Percentiles rank a stretch among this genome's conserved stretches.
Conservation (phyloP, 176 grass and related monocot species). For the Themeda triandra region DNA sequence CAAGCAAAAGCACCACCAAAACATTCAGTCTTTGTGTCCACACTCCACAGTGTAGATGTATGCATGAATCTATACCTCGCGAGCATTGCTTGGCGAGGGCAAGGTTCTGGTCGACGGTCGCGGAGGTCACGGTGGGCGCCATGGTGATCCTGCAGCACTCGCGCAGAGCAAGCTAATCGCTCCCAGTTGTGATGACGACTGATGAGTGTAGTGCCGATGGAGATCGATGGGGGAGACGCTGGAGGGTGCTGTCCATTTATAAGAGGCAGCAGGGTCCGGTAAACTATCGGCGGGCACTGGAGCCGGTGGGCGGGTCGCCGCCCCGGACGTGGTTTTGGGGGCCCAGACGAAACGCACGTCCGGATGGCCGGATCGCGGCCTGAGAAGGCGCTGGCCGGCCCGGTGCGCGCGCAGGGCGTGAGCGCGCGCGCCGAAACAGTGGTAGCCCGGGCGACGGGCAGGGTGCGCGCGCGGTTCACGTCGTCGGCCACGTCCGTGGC, state of each 20-base stretch:
- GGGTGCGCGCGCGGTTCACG: background rate
- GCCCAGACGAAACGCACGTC: background rate
- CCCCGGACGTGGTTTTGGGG: background rate
- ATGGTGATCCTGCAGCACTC: background rate
- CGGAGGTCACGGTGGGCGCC: conserved; percentile 32
- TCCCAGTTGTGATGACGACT: background rate
- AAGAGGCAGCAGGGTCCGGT: background rate
- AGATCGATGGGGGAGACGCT: background rate
- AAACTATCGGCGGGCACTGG: background rate
- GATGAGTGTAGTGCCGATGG: background rate
- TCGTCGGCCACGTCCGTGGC: background rate
- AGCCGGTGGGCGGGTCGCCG: background rate
- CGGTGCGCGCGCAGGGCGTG: background rate
- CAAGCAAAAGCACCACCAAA: background rate
- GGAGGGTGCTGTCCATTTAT: background rate
- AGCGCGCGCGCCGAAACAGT: background rate
- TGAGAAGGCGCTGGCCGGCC: background rate
- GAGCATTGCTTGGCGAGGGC: conserved; percentile 70
- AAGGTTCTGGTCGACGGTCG: conserved; percentile 62
- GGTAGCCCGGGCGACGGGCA: background rate
- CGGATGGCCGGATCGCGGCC: background rate
- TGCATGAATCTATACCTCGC: conserved; percentile 27
- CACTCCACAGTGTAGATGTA: background rate
- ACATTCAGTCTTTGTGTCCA: background rate
- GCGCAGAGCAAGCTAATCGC: background rate